phyloP scores from a whole-genome alignment of 768 basidiomycete genomes.

The Termitomyces sp. region DNA sequence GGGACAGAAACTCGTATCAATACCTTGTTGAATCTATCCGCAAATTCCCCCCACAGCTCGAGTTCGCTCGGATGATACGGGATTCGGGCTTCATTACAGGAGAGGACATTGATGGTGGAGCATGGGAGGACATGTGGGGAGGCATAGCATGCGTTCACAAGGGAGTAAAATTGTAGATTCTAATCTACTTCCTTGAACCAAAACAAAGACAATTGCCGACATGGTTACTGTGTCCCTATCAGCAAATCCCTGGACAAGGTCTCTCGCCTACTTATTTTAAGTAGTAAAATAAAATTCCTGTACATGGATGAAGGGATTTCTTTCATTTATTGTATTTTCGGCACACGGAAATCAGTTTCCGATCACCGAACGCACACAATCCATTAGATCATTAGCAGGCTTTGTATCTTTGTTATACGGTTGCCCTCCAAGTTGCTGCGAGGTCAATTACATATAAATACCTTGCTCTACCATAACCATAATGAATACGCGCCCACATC shows the following conservation, averaged over 20 bases:
- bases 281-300: background rate
- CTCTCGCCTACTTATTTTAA: too few species aligned
- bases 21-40: conserved; percentile 98
- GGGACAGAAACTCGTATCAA: conserved; percentile 93
- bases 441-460: too few species aligned
- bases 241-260: background rate
- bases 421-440: background rate
- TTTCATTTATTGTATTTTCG: background rate
- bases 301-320: background rate
- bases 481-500: conserved; percentile 31
- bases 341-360: background rate
- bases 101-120: conserved; percentile 71
- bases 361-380: background rate
- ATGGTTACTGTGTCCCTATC: background rate
- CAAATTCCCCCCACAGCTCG: conserved; percentile 82
- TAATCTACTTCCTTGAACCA: background rate
- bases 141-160: conserved; percentile 86
- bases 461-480: background rate
- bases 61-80: conserved; percentile 86
- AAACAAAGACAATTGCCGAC: background rate
- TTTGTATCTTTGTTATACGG: too few species aligned
- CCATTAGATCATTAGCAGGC: too few species aligned
- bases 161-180: conserved; percentile 72
- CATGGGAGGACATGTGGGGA: conserved; percentile 84
- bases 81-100: conserved; percentile 82